Conservation (phyloP, 2,329 filamentous ascomycete species). For the Calonectria honghensis region DNA sequence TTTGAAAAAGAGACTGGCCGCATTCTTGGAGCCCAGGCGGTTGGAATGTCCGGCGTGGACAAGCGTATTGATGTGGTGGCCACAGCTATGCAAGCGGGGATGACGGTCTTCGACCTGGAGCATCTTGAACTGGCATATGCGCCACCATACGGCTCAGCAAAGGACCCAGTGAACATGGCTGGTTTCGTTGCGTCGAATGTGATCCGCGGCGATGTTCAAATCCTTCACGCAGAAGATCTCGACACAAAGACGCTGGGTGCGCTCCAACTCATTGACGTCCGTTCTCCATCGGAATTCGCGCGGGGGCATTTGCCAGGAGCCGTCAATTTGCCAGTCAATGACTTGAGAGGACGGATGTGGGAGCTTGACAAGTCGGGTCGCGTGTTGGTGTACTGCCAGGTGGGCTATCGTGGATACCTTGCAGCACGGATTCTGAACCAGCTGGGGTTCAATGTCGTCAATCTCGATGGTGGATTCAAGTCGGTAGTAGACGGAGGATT, state of each 20-base stretch:
- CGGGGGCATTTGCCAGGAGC: constrained; percentile 28
- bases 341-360: constrained; percentile 9
- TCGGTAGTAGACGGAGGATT: constrained; percentile 8
- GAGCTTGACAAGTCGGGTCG: neutral
- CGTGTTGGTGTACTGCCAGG: constrained; percentile 19
- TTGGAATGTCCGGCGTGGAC: constrained; percentile 36
- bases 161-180: constrained; percentile 39
- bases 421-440: constrained; percentile 5
- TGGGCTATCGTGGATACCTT: constrained; percentile 25
- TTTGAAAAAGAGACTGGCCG: constrained; percentile 24
- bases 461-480: constrained; percentile 25
- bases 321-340: constrained; percentile 33
- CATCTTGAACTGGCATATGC: constrained; percentile 40
- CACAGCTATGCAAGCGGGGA: constrained; percentile 36
- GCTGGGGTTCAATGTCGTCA: constrained; percentile 3
- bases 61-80: constrained; percentile 39
- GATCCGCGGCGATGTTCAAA: constrained; percentile 34
- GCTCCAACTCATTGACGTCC: constrained; percentile 38
- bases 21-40: constrained; percentile 35
- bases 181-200: constrained; percentile 36
- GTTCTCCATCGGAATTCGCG: constrained; percentile 26
- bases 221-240: constrained; percentile 35
- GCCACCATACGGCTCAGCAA: constrained; percentile 37
- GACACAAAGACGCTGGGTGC: neutral
- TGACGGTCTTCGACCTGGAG: constrained; percentile 39